Evolutionary conservation across 352 stramenopile species (phyloP), one percentile per base, ranked within the genome.

Genomic region (Phytophthora pistaciae): DNA sequence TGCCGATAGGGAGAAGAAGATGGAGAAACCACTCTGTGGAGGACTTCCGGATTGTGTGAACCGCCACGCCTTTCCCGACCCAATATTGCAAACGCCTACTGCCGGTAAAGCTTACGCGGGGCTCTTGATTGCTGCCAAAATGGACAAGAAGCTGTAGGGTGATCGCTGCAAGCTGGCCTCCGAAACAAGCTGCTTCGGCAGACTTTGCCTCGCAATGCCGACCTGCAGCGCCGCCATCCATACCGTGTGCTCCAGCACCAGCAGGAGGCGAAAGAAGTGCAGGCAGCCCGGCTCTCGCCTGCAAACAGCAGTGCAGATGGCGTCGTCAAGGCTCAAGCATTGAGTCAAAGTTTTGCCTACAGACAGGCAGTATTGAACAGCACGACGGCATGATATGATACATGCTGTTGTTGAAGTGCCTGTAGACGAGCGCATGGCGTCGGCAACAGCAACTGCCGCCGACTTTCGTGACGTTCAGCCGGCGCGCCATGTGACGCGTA

Each of bases 181-280:
- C 16, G 14, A 18, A 20, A 21, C 42, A 50, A 50, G 55, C 62
- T 70, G 64, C 63, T 70, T 27, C 14, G 20, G 44, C 40, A 59
- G 64, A 60, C 25, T 53, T 55, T 40, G 52, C 27, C 52, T 38
- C 42, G 52, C 60, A 59, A 27, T 62, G 38, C 29, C 23, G 31
- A 16, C 23, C 31, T 58, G 23, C 44, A 69, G 54, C 18, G 16
- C 21, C 31, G 49, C 65, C 65, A 72, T 49, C 59, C 59, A 72
- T 72, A 72, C 59, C 66, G 66, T 68, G 46, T 72, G 58, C 66
- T 21, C 27, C 31, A 8, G 59, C 40, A 65, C 56, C 66, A 72
- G 33, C 40, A 42, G 65, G 65, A 21, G 57, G 64, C 58, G 52
- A 66, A 49, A 67, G 29, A 68, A 67, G 29, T 66, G 64, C 29